Conservation (phyloP, 768 basidiomycete genomes). For the Xerocomellus intermedius region DNA sequence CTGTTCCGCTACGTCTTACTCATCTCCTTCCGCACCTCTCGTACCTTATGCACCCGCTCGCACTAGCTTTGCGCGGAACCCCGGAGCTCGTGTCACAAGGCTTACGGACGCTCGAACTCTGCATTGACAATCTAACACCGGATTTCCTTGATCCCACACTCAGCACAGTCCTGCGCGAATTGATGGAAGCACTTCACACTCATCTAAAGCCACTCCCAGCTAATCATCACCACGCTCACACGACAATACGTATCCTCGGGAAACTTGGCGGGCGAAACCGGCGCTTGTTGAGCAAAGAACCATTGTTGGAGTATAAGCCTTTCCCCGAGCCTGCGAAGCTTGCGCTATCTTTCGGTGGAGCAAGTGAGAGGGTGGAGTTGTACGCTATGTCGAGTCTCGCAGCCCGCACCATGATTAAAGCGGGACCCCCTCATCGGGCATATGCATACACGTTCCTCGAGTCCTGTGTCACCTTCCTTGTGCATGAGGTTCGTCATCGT, state of each 20-base stretch:
- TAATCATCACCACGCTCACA: conserved; percentile 87
- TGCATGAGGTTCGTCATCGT: conserved; percentile 63
- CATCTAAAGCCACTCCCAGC: conserved; percentile 88
- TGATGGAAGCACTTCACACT: conserved; percentile 92
- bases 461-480: conserved; percentile 62
- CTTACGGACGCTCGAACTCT: conserved; percentile 93
- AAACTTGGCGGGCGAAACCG: conserved; percentile 96
- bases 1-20: conserved; percentile 92
- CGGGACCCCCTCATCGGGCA: conserved; percentile 39
- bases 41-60: conserved; percentile 95
- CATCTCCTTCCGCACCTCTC: conserved; percentile 93
- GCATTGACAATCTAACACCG: conserved; percentile 96
- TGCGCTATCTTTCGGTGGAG: conserved; percentile 71
- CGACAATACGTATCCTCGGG: conserved; percentile 92
- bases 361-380: conserved; percentile 61
- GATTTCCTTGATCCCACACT: conserved; percentile 98
- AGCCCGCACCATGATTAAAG: conserved; percentile 54
- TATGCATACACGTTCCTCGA: conserved; percentile 72
- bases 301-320: conserved; percentile 66
- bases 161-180: conserved; percentile 84
- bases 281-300: conserved; percentile 78
- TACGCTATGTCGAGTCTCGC: conserved; percentile 66
- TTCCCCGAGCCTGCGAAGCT: conserved; percentile 71
- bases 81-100: conserved; percentile 94
- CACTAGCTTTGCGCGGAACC: conserved; percentile 82